Base-by-base conservation (phyloP, 306 rosid genomes). In the Acacia acuminata region DNA sequence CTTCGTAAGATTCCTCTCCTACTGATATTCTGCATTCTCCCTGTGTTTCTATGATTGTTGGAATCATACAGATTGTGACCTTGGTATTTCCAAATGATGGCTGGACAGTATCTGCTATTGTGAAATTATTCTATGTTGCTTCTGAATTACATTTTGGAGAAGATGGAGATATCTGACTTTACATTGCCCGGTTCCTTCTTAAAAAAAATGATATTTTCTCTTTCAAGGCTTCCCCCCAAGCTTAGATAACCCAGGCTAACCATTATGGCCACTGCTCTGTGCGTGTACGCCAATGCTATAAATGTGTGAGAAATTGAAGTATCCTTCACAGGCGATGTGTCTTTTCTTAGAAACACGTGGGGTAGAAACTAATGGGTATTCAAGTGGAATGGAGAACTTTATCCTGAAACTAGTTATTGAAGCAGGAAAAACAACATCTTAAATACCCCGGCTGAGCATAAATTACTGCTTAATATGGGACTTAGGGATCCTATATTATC, bases 1-100 rank as follows among this genome's bases (percentile, higher is more conserved):
- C 99, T 56, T 93, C 99, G 99, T 96, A 90, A 91, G 99, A 55
- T 79, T 78, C 27, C 60, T 73, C 77, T 56, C 60, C 15, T 17
- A 48, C 66, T 42, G 11, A 64, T 24, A 34, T 17, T 61, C 32
- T 56, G 4, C 44, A 42, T 77, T 47, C 70, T 36, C 43, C 45
- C 73, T 13, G n/a, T 64, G 53, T 71, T 58, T 63, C 40, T 81
- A 32, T 63, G 75, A 40, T 66, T 2, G 75, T 65, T 75, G n/a
- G 25, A 45, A 60, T 15, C 73, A 68, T 67, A 45, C 38, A 45
- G 76, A 77, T 75, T 77, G 43, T 65, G 40, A 43, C 43, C 42
- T 44, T 38, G 34, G 45, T 64, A 34, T 56, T 34, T 42, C 15
- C 60, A 63, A 63, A 36, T 69, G 74, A 34, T 81, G 68, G 48